Evolutionary conservation across 371 early-diverging fungal genomes (phyloP).

Genomic region (Lichtheimia ornata): DNA sequence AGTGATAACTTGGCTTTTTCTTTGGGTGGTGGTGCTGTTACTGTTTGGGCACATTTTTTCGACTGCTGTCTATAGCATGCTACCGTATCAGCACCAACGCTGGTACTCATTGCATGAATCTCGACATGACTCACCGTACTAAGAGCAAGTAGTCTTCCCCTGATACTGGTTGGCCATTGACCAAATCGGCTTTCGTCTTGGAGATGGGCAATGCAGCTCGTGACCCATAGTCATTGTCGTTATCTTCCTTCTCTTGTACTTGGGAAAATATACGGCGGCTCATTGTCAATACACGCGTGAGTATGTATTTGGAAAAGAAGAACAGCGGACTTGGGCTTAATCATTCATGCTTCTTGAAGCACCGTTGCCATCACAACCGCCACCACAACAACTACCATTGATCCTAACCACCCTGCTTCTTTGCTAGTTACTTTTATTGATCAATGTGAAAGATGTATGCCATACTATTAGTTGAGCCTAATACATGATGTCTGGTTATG

Average conservation of each 20-base stretch:
- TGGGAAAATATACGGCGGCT: slow-evolving; percentile 30
- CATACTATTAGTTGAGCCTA: too few species aligned
- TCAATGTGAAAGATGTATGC: too few species aligned
- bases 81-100: background rate
- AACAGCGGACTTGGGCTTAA: too few species aligned
- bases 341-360: too few species aligned
- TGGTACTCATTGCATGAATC: background rate
- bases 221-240: slow-evolving; percentile 13
- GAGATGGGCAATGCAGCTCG: slow-evolving; percentile 32
- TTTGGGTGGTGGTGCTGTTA: slow-evolving; percentile 27
- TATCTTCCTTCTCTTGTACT: background rate
- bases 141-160: slow-evolving; percentile 50
- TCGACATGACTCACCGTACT: slow-evolving; percentile 34
- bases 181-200: slow-evolving; percentile 28
- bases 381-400: too few species aligned
- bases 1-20: slow-evolving; percentile 18
- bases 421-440: too few species aligned
- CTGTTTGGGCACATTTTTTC: slow-evolving; percentile 26
- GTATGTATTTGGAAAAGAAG: too few species aligned
- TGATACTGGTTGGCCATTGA: slow-evolving; percentile 43
- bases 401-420: too few species aligned
- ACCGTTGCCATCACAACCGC: too few species aligned
- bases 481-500: too few species aligned
- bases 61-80: slow-evolving; percentile 31
- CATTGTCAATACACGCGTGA: background rate